Percentiles rank a stretch among this genome's conserved stretches.
Evolutionary conservation across 2,329 filamentous ascomycete genomes (phyloP).

Genomic region (Hymenoscyphus scutula): DNA sequence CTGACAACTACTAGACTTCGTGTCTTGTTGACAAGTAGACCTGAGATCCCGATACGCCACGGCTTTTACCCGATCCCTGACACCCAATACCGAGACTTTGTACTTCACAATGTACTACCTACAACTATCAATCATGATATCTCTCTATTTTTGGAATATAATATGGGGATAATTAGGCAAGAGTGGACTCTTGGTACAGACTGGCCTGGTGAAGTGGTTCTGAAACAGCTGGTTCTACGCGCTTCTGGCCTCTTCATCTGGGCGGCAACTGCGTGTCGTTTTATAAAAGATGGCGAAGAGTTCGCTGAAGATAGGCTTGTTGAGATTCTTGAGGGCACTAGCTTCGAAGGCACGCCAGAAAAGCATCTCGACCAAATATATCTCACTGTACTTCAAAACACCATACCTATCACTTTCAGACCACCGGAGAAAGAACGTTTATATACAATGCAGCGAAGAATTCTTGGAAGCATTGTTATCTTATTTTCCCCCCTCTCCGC

Average conservation of each 20-base stretch:
- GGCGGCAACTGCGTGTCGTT: too few species aligned
- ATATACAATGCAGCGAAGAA: constrained; percentile 7
- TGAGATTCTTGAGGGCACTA: constrained; percentile 13
- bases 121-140: constrained; percentile 28
- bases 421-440: constrained; percentile 17
- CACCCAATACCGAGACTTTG: constrained; percentile 23
- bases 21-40: constrained; percentile 34
- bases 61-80: constrained; percentile 22
- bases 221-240: constrained; percentile 21
- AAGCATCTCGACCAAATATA: constrained; percentile 21
- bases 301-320: constrained; percentile 12
- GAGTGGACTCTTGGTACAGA: constrained; percentile 13
- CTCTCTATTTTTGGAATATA: constrained; percentile 17
- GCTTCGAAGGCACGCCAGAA: constrained; percentile 12
- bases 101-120: constrained; percentile 23
- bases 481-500: constrained; percentile 13
- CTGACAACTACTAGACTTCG: constrained; percentile 24
- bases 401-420: constrained; percentile 11
- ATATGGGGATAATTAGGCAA: constrained; percentile 10
- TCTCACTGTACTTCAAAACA: constrained; percentile 16
- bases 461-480: constrained; percentile 19
- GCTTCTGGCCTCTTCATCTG: constrained; percentile 21
- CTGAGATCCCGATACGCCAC: constrained; percentile 27
- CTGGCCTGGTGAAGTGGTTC: constrained; percentile 16
- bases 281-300: constrained; percentile 14